Evolutionary conservation across 176 grass and related monocot species (phyloP).

Genomic region (Chrysopogon serrulatus): DNA sequence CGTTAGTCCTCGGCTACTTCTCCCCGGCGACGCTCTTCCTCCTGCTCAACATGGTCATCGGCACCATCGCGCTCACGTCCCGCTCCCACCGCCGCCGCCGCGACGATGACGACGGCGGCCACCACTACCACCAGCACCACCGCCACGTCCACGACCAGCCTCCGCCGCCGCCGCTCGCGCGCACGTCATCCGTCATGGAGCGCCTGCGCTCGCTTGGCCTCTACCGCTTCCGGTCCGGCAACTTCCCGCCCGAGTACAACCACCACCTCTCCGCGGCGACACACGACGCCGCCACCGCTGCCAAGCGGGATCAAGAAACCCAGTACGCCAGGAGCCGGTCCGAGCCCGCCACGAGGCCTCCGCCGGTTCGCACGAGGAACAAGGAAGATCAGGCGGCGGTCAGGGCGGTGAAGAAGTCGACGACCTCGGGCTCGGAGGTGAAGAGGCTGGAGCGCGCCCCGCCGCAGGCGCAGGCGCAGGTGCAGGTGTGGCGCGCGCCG

Average conservation of each 20-base stretch:
- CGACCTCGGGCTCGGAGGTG: not conserved
- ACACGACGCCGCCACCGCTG: not conserved
- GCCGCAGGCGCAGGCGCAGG: not conserved
- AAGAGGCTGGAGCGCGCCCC: constrained; percentile 21
- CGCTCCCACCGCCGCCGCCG: constrained; percentile 14
- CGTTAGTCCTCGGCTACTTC: constrained; percentile 45
- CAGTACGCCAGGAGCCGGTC: constrained; percentile 54
- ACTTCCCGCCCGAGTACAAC: constrained; percentile 51
- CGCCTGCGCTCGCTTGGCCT: constrained; percentile 72
- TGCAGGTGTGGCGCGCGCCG: constrained; percentile 5
- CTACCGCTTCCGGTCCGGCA: constrained; percentile 71
- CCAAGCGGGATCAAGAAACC: not conserved
- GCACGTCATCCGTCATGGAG: constrained; percentile 58
- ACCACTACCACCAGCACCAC: not conserved
- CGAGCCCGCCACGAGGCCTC: constrained; percentile 11
- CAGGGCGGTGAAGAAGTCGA: not conserved
- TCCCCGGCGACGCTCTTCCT: constrained; percentile 73
- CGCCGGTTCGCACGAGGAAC: not conserved
- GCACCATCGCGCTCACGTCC: constrained; percentile 80
- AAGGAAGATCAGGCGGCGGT: not conserved
- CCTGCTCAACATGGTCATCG: constrained; percentile 78
- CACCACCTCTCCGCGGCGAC: not conserved
- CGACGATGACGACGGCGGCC: not conserved
- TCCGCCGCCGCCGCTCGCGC: constrained; percentile 17
- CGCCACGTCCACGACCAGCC: not conserved